Base-by-base conservation (phyloP, 1,284 basidiomycete species). In the Thecaphora frezii region DNA sequence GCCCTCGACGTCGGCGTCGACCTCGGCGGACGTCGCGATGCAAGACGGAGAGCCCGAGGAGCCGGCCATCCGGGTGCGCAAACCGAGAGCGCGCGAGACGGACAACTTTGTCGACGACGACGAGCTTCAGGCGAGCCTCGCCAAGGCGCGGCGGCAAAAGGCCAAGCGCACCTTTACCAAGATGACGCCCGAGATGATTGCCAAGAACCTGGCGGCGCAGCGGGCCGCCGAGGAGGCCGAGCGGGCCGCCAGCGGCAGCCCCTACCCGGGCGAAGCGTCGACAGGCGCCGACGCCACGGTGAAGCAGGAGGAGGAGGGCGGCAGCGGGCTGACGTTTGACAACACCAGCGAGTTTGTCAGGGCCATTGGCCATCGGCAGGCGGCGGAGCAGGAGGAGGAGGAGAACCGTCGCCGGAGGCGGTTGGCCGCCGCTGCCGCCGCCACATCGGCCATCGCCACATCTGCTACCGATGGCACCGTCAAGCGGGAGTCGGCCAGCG, bases 281-380 rank as follows among this genome's bases (percentile, higher is more conserved):
- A 12, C 33, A 30, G 14, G 8, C 12, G 21, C 28, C 37, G 47
- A 46, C 33, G 58, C 50, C 0, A 46, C 50, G 7, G 30, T 21
- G 13, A 41, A 39, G 0, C 47, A 48, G n/a, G 50, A 43, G 8
- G 48, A 28, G 10, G 48, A 22, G 24, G 62, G 25, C 12, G 58
- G 57, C 23, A 57, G 43, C 38, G 73, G 46, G 39, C 83, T 99
- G 30, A 90, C 89, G 0, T 93, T 99, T 58, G 94, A 98, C 77
- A 93, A 97, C 71, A 98, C 96, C 0, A 91, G 91, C 18, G 93
- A 97, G 78, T 99, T 99, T 71, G 90, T 98, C 23, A 87, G 93
- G 16, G 88, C 90, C 38, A 91, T 99, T 64, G 86, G 87, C n/a
- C 54, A 66, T 24, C 51, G 67, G 3, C 57, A 63, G 0, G 85